Conservation (phyloP, 306 rosid genomes). For the Prunus kanzakura region DNA sequence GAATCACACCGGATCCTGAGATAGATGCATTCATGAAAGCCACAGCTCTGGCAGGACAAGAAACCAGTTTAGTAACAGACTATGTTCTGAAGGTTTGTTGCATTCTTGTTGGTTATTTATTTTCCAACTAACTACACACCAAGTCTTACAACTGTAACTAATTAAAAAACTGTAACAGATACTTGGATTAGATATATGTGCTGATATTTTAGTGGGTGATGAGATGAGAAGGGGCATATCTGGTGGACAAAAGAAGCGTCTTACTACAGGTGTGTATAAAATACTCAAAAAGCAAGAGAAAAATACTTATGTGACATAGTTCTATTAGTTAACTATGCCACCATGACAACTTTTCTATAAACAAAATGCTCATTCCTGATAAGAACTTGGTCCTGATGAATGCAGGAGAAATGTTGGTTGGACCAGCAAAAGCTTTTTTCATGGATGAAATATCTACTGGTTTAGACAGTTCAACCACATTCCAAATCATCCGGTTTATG, state of each 20-base stretch:
- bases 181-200: slow-evolving; percentile 71
- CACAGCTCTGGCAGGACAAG: slow-evolving; percentile 59
- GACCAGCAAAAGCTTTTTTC: slow-evolving; percentile 1
- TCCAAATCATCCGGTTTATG: slow-evolving; percentile 3
- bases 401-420: slow-evolving; percentile 16
- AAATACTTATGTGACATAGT: background rate
- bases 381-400: background rate
- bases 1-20: slow-evolving; percentile 71
- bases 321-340: background rate
- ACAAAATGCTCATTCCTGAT: background rate
- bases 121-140: background rate
- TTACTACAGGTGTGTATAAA: slow-evolving; percentile 53
- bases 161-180: slow-evolving; percentile 32
- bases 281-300: background rate
- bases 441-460: slow-evolving; percentile 21
- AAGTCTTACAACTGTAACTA: background rate
- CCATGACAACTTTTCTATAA: background rate
- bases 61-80: slow-evolving; percentile 63
- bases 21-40: slow-evolving; percentile 92
- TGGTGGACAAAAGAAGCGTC: slow-evolving; percentile 69
- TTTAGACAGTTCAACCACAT: slow-evolving; percentile 10
- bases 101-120: background rate
- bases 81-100: slow-evolving; percentile 70
- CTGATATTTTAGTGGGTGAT: slow-evolving; percentile 66
- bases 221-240: slow-evolving; percentile 85